Evolutionary conservation across 1,139 yeast genomes (phyloP).

Genomic region (Yamadazyma atlantica): DNA sequence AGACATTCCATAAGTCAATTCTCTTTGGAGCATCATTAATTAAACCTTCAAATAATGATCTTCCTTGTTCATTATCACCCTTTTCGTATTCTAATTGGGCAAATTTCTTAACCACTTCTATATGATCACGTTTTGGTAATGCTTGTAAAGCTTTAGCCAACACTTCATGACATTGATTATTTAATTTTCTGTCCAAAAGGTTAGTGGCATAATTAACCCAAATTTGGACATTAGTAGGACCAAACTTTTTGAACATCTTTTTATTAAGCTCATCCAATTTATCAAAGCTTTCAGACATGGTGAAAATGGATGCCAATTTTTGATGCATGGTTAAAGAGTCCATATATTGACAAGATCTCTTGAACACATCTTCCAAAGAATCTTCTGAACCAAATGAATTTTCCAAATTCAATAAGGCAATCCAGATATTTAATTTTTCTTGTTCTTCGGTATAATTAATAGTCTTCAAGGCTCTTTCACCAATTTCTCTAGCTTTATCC

Average conservation of each 20-base stretch:
- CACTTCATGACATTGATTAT: conserved; percentile 65
- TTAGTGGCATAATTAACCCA: conserved; percentile 83
- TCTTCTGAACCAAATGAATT: conserved; percentile 89
- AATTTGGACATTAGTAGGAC: conserved; percentile 56
- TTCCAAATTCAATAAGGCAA: conserved; percentile 90
- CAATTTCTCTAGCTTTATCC: conserved; percentile 92
- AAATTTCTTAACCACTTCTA: conserved; percentile 81
- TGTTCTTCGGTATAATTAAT: conserved; percentile 90
- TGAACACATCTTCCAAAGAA: conserved; percentile 74
- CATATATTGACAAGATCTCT: conserved; percentile 86
- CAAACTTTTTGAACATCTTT: conserved; percentile 76
- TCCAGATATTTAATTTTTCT: conserved; percentile 94
- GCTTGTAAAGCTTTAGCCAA: conserved; percentile 71
- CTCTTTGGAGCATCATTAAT: conserved; percentile 88
- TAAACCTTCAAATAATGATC: conserved; percentile 91
- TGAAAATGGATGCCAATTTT: conserved; percentile 73
- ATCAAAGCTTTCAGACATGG: conserved; percentile 66
- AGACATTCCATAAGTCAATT: conserved; percentile 92
- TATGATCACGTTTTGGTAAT: conserved; percentile 73
- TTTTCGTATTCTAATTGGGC: conserved; percentile 83
- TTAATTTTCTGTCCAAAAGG: conserved; percentile 58
- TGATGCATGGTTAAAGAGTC: conserved; percentile 81
- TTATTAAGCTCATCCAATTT: conserved; percentile 71
- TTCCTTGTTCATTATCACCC: conserved; percentile 93
- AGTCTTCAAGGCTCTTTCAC: conserved; percentile 86